Evolutionary conservation across 78 protist species (phyloP).

Genomic region (Pelomyxa schiedti): DNA sequence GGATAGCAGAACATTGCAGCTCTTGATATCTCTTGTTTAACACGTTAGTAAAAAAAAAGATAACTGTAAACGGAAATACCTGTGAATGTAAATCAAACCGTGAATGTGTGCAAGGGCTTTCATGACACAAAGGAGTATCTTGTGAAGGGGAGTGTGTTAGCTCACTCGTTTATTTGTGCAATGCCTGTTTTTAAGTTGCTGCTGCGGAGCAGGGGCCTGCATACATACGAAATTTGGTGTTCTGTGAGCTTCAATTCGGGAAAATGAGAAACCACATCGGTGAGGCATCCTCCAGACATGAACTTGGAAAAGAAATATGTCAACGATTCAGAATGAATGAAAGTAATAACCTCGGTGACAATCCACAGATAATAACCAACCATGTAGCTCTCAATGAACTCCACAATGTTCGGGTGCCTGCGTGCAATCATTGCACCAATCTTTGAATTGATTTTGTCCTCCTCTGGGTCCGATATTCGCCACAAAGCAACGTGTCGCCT

Average conservation of each 20-base stretch:
- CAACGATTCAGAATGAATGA: slow-evolving; percentile 40
- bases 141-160: too few species aligned
- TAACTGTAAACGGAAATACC: too few species aligned
- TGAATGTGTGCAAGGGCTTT: slow-evolving; percentile 55
- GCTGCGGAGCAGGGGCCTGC: not conserved
- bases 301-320: slow-evolving; percentile 77
- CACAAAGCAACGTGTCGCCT: too few species aligned
- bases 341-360: not conserved
- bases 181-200: not conserved
- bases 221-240: slow-evolving; percentile 31
- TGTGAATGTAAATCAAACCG: slow-evolving; percentile 44
- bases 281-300: slow-evolving; percentile 71
- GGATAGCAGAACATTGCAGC: slow-evolving; percentile 57
- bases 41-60: too few species aligned
- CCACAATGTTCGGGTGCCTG: slow-evolving; percentile 71
- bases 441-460: too few species aligned
- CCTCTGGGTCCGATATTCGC: too few species aligned
- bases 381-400: slow-evolving; percentile 54
- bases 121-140: slow-evolving; percentile 7
- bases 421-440: too few species aligned
- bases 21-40: slow-evolving; percentile 68
- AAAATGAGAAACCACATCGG: slow-evolving; percentile 62
- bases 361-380: slow-evolving; percentile 60
- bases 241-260: slow-evolving; percentile 30
- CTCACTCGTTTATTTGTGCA: not conserved